Conservation (phyloP, 75 land plant genomes). For the Pinus tabuliformis region DNA sequence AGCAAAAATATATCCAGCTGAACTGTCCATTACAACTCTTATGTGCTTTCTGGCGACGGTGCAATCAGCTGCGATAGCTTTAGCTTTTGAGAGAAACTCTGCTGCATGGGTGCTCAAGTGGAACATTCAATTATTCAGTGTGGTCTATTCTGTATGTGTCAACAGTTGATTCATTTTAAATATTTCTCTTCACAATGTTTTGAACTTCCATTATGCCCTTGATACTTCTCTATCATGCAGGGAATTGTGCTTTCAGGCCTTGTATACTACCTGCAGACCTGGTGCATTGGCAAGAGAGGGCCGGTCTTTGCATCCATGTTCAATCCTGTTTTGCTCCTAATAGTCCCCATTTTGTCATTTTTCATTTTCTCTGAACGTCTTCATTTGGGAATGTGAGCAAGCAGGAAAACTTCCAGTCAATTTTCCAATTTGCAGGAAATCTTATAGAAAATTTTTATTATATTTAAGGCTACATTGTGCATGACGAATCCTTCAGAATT, state of each 20-base stretch:
- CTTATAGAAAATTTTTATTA: background rate
- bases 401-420: no score
- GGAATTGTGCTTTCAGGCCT: constrained; percentile 33
- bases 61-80: constrained; percentile 26
- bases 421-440: background rate
- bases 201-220: background rate
- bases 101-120: constrained; percentile 29
- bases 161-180: background rate
- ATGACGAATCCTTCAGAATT: background rate
- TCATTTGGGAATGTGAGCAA: constrained; percentile 36
- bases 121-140: constrained; percentile 9
- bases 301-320: constrained; percentile 50
- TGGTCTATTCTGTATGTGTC: constrained; percentile 29
- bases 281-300: constrained; percentile 45
- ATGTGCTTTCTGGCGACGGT: constrained; percentile 40
- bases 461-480: no score
- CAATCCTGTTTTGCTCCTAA: constrained; percentile 39
- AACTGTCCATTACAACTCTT: constrained; percentile 28
- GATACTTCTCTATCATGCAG: constrained; percentile 6
- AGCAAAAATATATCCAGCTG: constrained; percentile 25
- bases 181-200: background rate
- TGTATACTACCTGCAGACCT: constrained; percentile 36
- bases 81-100: constrained; percentile 17
- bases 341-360: constrained; percentile 29
- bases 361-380: constrained; percentile 32